These are phyloP conservation scores for Polyporus arcularius DNA, from an alignment of 768 basidiomycete genomes.

Conservation along the genomic window DNA sequence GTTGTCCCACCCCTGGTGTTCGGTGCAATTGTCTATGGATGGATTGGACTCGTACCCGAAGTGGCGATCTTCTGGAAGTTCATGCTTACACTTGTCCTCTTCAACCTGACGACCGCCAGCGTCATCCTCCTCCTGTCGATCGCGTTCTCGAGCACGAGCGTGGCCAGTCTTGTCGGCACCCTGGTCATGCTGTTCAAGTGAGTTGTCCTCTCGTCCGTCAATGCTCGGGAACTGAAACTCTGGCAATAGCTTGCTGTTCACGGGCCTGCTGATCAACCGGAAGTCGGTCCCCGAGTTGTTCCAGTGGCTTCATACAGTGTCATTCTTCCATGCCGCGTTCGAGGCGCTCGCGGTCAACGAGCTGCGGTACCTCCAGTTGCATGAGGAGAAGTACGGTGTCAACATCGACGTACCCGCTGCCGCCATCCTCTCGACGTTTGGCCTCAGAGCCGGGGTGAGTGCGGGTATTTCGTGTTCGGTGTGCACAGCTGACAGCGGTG, in stretches of 20 bases:
- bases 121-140: constrained; percentile 91
- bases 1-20: constrained; percentile 95
- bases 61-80: constrained; percentile 97
- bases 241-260: constrained; percentile 78
- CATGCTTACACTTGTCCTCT: constrained; percentile 91
- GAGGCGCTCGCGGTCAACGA: constrained; percentile 99
- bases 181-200: constrained; percentile 98
- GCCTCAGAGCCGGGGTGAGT: constrained; percentile 80
- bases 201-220: constrained; percentile 33
- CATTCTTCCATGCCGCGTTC: constrained; percentile 99
- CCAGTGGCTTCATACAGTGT: constrained; percentile 86
- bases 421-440: constrained; percentile 92
- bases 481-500: constrained; percentile 12
- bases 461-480: background rate
- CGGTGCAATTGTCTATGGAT: constrained; percentile 92
- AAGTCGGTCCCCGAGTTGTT: constrained; percentile 73
- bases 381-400: constrained; percentile 95
- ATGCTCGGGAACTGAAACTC: constrained; percentile 1
- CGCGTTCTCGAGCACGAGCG: constrained; percentile 79
- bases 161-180: constrained; percentile 93
- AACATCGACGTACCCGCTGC: constrained; percentile 97
- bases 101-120: constrained; percentile 95
- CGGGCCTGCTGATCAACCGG: constrained; percentile 93
- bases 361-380: constrained; percentile 87
- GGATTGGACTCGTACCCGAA: constrained; percentile 92